Evolutionary conservation across 768 basidiomycete genomes (phyloP).

Genomic region (Boletales sp.): DNA sequence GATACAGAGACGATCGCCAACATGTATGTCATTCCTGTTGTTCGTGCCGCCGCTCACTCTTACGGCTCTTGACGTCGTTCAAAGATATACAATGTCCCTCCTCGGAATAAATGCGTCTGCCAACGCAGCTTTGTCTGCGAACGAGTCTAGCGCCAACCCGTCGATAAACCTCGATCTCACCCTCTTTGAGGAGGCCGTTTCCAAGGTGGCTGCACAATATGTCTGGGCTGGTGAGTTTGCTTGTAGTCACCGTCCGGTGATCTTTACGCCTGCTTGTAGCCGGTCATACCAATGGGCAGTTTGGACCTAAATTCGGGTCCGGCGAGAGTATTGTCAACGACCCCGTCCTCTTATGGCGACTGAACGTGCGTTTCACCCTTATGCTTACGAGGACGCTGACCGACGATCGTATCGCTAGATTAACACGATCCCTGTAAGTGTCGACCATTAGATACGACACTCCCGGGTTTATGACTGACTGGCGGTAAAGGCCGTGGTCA

Average conservation of each 20-base stretch:
- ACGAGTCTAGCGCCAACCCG: not conserved
- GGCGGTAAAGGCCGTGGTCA: not conserved
- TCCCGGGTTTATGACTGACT: not conserved
- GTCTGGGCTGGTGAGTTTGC: not conserved
- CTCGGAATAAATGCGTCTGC: not conserved
- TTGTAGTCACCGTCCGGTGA: too few relatives aligned
- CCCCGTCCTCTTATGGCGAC: not conserved
- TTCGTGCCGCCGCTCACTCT: too few relatives aligned
- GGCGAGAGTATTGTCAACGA: not conserved
- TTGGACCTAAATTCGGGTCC: not conserved
- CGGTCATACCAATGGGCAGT: not conserved
- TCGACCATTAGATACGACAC: too few relatives aligned
- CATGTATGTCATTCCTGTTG: too few relatives aligned
- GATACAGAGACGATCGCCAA: too few relatives aligned
- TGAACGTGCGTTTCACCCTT: not conserved
- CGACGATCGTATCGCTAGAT: not conserved
- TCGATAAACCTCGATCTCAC: not conserved
- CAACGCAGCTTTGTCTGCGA: not conserved
- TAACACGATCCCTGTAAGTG: not conserved
- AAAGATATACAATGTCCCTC: not conserved
- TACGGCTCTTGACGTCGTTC: too few relatives aligned
- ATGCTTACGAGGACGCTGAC: not conserved
- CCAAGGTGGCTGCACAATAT: not conserved
- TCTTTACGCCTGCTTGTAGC: not conserved
- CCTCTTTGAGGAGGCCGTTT: not conserved